Conservation (phyloP, 257 asterid species). For the Anisodus acutangulus region DNA sequence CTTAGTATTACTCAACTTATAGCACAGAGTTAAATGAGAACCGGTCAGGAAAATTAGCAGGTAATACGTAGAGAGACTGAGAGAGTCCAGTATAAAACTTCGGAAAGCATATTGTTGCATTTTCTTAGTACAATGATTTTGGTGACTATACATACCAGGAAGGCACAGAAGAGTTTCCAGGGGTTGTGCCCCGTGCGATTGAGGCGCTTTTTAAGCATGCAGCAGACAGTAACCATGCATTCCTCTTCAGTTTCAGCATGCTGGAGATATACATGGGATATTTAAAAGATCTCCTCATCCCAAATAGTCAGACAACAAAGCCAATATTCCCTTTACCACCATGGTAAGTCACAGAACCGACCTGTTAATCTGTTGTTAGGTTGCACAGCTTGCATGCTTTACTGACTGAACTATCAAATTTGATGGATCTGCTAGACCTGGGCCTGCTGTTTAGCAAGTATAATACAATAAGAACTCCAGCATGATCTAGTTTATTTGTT, state of each 20-base stretch:
- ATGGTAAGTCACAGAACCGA: constrained; percentile 22
- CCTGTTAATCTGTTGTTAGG: background rate
- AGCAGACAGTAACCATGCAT: constrained; percentile 31
- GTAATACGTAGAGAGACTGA: background rate
- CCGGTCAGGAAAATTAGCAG: background rate
- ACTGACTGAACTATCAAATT: background rate
- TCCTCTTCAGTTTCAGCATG: constrained; percentile 31
- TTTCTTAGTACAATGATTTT: background rate
- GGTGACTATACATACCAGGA: constrained; percentile 24
- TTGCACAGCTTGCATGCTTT: background rate
- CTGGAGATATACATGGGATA: constrained; percentile 36
- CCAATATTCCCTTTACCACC: constrained; percentile 27
- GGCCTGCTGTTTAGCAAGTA: background rate
- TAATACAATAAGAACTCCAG: background rate
- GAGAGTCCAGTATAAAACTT: background rate
- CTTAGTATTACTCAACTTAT: background rate
- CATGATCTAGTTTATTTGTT: background rate
- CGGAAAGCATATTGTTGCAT: background rate
- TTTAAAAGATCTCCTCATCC: constrained; percentile 33
- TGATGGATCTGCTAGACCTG: background rate
- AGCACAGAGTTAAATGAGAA: background rate
- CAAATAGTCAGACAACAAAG: constrained; percentile 8
- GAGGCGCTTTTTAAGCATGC: constrained; percentile 36
- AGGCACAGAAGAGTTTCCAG: constrained; percentile 34
- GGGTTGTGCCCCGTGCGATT: constrained; percentile 32